Conservation (phyloP, 148 eudicot species). For the Talinum fruticosum region DNA sequence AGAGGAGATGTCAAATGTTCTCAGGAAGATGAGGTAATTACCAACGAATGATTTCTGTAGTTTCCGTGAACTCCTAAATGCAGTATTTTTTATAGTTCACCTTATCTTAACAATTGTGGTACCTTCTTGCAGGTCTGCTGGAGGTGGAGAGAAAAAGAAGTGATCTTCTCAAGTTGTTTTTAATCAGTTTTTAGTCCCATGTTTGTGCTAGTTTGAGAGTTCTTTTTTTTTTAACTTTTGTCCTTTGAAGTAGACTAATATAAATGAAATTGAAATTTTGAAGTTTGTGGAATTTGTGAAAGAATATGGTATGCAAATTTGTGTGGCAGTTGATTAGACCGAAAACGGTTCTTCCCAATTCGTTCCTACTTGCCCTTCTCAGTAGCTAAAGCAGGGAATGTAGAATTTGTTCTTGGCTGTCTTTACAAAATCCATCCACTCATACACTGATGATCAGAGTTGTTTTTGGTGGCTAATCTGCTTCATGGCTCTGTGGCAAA, state of each 20-base stretch:
- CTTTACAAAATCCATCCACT: too few relatives aligned
- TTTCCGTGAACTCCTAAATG: background rate
- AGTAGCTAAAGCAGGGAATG: background rate
- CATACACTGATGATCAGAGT: too few relatives aligned
- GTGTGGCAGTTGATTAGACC: background rate
- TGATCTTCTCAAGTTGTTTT: conserved; percentile 15
- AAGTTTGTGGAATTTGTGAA: background rate
- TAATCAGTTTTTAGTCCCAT: background rate
- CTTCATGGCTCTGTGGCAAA: too few relatives aligned
- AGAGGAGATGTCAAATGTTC: conserved; percentile 57
- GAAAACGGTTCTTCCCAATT: background rate
- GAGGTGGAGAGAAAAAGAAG: conserved; percentile 33
- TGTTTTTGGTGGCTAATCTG: too few relatives aligned
- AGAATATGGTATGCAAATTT: background rate
- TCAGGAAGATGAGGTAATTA: conserved; percentile 43
- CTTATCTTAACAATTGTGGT: background rate
- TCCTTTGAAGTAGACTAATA: background rate
- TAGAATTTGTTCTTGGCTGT: background rate
- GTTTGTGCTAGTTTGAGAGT: conserved; percentile 7
- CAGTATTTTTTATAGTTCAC: background rate
- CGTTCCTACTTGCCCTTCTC: background rate
- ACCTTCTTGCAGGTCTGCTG: conserved; percentile 18
- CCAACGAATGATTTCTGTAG: background rate
- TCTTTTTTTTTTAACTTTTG: background rate
- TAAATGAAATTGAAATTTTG: conserved; percentile 11